Percentiles rank a stretch among this genome's conserved stretches.
Conservation (phyloP, 306 rosid genomes). For the Fagus sylvatica region DNA sequence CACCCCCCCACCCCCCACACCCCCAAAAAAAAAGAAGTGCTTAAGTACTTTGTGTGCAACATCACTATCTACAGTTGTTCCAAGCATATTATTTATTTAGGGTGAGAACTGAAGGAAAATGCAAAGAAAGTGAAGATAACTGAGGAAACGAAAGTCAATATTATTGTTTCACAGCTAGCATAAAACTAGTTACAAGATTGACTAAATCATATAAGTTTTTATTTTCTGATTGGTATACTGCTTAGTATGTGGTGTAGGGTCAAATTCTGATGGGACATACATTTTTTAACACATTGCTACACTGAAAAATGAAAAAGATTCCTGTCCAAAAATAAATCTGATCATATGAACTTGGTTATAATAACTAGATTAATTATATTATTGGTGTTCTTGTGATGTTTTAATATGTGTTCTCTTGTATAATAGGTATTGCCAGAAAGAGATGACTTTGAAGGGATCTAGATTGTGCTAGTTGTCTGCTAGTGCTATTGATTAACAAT, state of each 20-base stretch:
- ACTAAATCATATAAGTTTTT: neutral
- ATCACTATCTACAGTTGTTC: neutral
- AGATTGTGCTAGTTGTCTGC: slow-evolving; percentile 10
- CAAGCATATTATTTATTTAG: neutral
- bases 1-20: neutral
- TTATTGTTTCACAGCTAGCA: neutral
- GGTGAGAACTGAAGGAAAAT: neutral
- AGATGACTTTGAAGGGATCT: neutral
- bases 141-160: neutral
- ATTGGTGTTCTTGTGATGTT: neutral
- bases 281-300: neutral
- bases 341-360: neutral
- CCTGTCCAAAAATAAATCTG: neutral
- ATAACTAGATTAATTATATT: neutral
- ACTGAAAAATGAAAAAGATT: neutral
- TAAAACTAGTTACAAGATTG: neutral
- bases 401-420: neutral
- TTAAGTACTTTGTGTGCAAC: neutral
- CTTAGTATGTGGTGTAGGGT: neutral
- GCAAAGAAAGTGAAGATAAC: neutral
- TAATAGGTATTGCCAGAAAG: no score
- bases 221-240: neutral
- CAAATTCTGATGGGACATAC: no score
- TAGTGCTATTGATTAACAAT: slow-evolving; percentile 10
- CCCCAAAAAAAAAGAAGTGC: neutral